Evolutionary conservation across 1,284 basidiomycete species (phyloP), one percentile per base, ranked within the genome.

Genomic region (Trichosporon sp.): DNA sequence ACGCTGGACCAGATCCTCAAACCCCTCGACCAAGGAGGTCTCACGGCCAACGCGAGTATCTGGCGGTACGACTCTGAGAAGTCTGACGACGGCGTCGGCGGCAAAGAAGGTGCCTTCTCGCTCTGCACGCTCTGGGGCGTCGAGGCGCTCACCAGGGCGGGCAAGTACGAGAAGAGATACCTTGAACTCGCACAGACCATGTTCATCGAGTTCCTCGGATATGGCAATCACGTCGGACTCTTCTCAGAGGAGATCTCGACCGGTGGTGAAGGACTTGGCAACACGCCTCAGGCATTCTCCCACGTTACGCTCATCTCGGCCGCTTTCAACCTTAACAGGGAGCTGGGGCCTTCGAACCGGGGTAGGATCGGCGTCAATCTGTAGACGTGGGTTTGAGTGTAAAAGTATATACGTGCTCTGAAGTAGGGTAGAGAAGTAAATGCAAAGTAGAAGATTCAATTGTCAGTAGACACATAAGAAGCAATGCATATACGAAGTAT

Each of bases 21-120:
- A 76, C 88, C 89, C 31, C 91, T 90, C 0, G 91, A 94, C 75
- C 85, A 89, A 58, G 92, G 92, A 1, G 92, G 93, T 16, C 81
- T 95, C 73, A 92, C 89, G 7, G 89, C 91, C 2, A 93, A 94
- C 70, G 74, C 75, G 46, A 76, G 78, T 8, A 78, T 82, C 31
- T 82, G 80, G 70, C 73, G 81, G 44, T 80, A 91, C 88, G 91
- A 95, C 74, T 88, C 90, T 11, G 80, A 76, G 31, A 89, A 89
- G 75, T 86, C 90, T 0, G 88, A 91, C 65, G 94, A 95, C 74
- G 94, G 93, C 7, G 91, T 95, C 19, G 93, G 93, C 5, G 93
- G 94, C 1, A 91, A 93, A 69, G 93, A 94, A 79, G 93, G 92
- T n/a, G 79, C 81, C 0, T 83, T 83, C 70, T 78, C 78, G 1